These are phyloP conservation scores for Hypoxylon sp. DNA, from an alignment of 2,329 filamentous ascomycete genomes.

Conservation along the genomic window DNA sequence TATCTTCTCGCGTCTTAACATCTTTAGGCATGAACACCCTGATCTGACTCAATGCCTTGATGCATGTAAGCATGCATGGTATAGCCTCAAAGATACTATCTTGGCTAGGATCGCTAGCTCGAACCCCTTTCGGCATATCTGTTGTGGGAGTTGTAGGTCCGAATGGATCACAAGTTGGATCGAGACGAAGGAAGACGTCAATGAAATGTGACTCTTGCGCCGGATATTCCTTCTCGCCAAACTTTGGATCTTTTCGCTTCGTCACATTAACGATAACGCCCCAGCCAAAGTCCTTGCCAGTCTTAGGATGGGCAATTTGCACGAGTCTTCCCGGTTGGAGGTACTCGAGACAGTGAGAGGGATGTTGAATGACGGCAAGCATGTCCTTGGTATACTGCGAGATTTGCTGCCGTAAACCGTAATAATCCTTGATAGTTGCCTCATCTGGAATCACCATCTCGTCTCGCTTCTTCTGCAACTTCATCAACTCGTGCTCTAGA, in stretches of 20 bases:
- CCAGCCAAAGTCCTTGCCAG: slow-evolving; percentile 89
- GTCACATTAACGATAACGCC: slow-evolving; percentile 84
- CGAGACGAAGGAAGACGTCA: slow-evolving; percentile 79
- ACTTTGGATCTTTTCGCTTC: slow-evolving; percentile 73
- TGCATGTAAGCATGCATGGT: slow-evolving; percentile 85
- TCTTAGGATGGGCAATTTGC: slow-evolving; percentile 78
- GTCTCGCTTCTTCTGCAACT: slow-evolving; percentile 80
- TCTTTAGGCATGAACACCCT: slow-evolving; percentile 86
- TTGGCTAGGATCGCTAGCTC: slow-evolving; percentile 71
- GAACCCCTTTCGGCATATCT: slow-evolving; percentile 73
- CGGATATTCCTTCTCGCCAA: slow-evolving; percentile 73
- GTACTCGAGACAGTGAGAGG: slow-evolving; percentile 85
- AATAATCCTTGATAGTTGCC: slow-evolving; percentile 91
- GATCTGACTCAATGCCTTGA: slow-evolving; percentile 86
- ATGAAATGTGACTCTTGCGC: slow-evolving; percentile 84
- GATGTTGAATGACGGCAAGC: slow-evolving; percentile 90
- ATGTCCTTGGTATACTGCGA: slow-evolving; percentile 88
- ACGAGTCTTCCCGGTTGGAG: slow-evolving; percentile 89
- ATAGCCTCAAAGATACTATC: slow-evolving; percentile 82
- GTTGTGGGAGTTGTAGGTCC: slow-evolving; percentile 52
- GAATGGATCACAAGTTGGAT: slow-evolving; percentile 62
- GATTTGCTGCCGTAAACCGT: slow-evolving; percentile 86
- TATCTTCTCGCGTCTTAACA: slow-evolving; percentile 73
- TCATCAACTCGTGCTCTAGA: slow-evolving; percentile 84
- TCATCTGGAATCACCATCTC: slow-evolving; percentile 86